Conservation (phyloP, 2,329 filamentous ascomycete species). For the Verticillium alfalfae region DNA sequence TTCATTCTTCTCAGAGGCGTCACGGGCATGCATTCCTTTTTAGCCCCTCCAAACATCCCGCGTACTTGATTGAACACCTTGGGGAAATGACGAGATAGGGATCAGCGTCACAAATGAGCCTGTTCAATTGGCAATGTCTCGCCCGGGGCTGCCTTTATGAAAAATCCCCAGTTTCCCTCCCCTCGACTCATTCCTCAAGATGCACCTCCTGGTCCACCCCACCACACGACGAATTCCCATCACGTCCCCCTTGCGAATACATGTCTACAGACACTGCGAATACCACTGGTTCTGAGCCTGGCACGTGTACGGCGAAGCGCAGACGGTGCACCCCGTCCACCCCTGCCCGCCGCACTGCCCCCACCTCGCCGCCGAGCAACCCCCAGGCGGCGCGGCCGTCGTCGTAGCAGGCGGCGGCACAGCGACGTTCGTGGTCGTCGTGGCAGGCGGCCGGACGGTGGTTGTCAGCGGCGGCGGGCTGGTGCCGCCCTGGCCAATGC, state of each 20-base stretch:
- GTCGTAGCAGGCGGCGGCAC: conserved; percentile 6
- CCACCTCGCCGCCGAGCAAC: conserved; percentile 12
- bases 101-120: neutral
- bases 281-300: conserved; percentile 28
- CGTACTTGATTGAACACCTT: too few species aligned
- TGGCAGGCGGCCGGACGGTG: conserved; percentile 5
- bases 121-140: neutral
- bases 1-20: neutral
- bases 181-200: neutral
- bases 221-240: neutral
- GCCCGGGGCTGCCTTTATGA: neutral
- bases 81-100: neutral
- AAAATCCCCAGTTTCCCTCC: too few species aligned
- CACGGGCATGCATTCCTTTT: neutral
- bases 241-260: neutral
- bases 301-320: conserved; percentile 31
- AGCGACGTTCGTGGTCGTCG: neutral
- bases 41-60: neutral
- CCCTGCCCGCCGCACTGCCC: conserved; percentile 38
- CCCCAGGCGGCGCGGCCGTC: conserved; percentile 6
- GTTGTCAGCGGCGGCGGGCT: neutral
- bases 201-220: too few species aligned
- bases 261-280: conserved; percentile 25
- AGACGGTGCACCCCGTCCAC: conserved; percentile 38
- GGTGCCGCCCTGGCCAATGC: conserved; percentile 3